Conservation (phyloP, 2,329 filamentous ascomycete species). For the Talaromyces sp. region DNA sequence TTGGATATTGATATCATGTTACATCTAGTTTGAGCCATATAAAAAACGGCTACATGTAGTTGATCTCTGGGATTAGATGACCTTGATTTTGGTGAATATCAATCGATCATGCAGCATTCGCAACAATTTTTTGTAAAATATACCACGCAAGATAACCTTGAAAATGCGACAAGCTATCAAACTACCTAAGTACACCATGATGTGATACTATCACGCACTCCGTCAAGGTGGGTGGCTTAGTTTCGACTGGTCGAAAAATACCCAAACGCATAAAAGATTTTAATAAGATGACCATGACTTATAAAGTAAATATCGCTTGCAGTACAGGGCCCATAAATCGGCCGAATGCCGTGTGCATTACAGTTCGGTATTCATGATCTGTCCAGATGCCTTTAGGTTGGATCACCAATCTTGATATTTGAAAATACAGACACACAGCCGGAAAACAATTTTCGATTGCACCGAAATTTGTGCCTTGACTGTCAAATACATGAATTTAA, state of each 20-base stretch:
- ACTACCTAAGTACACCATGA: not conserved
- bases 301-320: not conserved
- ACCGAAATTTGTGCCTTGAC: not conserved
- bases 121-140: not conserved
- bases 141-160: no score
- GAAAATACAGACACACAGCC: not conserved
- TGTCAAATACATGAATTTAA: not conserved
- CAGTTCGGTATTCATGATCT: not conserved
- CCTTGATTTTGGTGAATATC: not conserved
- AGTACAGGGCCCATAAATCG: not conserved
- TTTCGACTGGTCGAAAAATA: not conserved
- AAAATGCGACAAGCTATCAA: not conserved
- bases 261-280: not conserved
- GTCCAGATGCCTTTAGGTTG: not conserved
- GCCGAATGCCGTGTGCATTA: not conserved
- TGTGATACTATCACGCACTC: not conserved
- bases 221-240: not conserved
- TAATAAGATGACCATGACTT: not conserved
- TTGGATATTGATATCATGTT: slow-evolving; percentile 5
- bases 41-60: not conserved
- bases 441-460: not conserved
- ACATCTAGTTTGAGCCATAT: not conserved
- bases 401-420: not conserved
- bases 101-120: not conserved
- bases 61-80: not conserved